Conservation (phyloP, 2,329 filamentous ascomycete genomes). For the Xylariales sp. region DNA sequence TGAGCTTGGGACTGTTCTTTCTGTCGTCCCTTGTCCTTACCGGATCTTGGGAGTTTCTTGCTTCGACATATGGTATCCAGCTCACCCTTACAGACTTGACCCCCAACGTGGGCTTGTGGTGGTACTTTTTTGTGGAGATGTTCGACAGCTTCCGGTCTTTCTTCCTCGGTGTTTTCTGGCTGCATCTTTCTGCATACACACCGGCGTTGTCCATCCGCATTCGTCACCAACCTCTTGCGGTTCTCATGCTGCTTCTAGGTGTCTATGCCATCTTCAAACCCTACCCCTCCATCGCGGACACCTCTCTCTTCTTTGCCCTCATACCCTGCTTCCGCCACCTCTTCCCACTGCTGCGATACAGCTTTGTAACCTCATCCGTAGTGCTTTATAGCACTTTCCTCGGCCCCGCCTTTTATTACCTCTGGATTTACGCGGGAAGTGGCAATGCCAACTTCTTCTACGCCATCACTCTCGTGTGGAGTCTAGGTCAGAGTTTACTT, state of each 20-base stretch:
- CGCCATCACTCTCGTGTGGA: conserved; percentile 98
- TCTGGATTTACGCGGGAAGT: conserved; percentile 97
- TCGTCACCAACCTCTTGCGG: conserved; percentile 80
- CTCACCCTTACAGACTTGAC: conserved; percentile 87
- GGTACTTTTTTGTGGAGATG: conserved; percentile 99
- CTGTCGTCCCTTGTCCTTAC: conserved; percentile 69
- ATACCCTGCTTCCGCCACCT: conserved; percentile 86
- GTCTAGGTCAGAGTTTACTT: conserved; percentile 79
- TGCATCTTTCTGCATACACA: conserved; percentile 88
- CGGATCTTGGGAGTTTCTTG: conserved; percentile 82
- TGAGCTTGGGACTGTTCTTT: conserved; percentile 59
- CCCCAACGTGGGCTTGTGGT: conserved; percentile 95
- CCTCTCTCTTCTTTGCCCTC: conserved; percentile 77
- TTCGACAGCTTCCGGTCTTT: conserved; percentile 97
- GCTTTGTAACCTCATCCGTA: conserved; percentile 78
- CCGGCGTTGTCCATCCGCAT: conserved; percentile 80
- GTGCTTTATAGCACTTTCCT: conserved; percentile 85
- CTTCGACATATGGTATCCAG: conserved; percentile 89
- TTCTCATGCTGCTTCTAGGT: conserved; percentile 78
- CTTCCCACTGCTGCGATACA: conserved; percentile 90
- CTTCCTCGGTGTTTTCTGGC: conserved; percentile 97
- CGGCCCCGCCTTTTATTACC: conserved; percentile 90
- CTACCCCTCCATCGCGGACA: conserved; percentile 89
- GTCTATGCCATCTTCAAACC: conserved; percentile 96
- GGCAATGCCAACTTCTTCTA: conserved; percentile 99